Evolutionary conservation across 306 rosid genomes (phyloP).

Genomic region (Trifolium pratense): DNA sequence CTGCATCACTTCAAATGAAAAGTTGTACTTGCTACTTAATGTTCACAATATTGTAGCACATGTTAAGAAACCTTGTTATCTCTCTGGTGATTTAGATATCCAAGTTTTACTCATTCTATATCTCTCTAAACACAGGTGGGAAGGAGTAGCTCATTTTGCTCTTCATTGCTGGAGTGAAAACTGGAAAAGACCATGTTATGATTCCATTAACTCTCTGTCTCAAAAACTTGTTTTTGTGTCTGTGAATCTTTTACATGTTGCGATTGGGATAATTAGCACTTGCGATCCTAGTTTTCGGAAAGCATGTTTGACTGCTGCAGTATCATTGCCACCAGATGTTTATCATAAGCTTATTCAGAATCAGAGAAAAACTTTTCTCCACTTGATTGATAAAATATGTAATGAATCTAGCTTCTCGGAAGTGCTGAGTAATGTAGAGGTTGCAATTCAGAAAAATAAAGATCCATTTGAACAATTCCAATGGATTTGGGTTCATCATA

Average conservation of each 20-base stretch:
- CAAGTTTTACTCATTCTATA: conserved; percentile 18
- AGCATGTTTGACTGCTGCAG: conserved; percentile 77
- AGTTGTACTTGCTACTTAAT: conserved; percentile 25
- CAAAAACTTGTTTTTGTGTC: conserved; percentile 48
- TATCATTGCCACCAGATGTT: conserved; percentile 47
- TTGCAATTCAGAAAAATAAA: conserved; percentile 61
- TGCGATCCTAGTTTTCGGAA: conserved; percentile 67
- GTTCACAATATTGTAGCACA: conserved; percentile 28
- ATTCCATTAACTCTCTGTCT: conserved; percentile 40
- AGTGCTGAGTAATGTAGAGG: conserved; percentile 53
- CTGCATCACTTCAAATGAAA: conserved; percentile 36
- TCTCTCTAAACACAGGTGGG: conserved; percentile 72
- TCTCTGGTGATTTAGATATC: conserved; percentile 25
- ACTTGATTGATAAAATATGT: conserved; percentile 57
- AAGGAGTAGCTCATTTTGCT: conserved; percentile 74
- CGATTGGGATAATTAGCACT: conserved; percentile 60
- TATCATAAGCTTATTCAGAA: conserved; percentile 48
- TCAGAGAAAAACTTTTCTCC: conserved; percentile 51
- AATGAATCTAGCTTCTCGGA: conserved; percentile 60
- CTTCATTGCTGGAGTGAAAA: conserved; percentile 66
- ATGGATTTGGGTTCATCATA: conserved; percentile 63
- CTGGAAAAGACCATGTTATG: conserved; percentile 41
- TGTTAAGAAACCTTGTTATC: conserved; percentile 25
- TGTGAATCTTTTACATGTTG: conserved; percentile 63
- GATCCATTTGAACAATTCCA: conserved; percentile 65